phyloP scores from a whole-genome alignment of 208 protist genomes.

The Wallacemonas sp. region DNA sequence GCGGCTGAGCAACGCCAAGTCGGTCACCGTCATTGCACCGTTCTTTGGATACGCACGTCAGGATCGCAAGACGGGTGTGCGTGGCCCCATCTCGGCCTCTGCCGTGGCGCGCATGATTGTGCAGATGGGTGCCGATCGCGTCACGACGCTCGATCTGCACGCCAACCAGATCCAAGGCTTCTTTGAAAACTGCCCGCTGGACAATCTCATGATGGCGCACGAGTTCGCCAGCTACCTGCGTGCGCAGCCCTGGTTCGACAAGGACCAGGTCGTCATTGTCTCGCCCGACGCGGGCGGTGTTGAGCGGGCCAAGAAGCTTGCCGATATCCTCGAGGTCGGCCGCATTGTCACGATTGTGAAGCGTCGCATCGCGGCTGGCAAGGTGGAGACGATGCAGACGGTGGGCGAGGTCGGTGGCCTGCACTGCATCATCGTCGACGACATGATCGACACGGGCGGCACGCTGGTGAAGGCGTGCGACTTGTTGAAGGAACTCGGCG shows the following conservation, averaged over 20 bases:
- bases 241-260: constrained; percentile 74
- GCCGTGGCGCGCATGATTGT: constrained; percentile 93
- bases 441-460: constrained; percentile 97
- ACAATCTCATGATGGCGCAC: constrained; percentile 90
- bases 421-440: constrained; percentile 95
- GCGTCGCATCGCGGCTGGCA: constrained; percentile 77
- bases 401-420: constrained; percentile 94
- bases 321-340: constrained; percentile 84
- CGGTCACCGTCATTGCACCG: constrained; percentile 93
- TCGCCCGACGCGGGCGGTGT: constrained; percentile 96
- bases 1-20: constrained; percentile 84
- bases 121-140: constrained; percentile 86
- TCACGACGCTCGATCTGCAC: constrained; percentile 95
- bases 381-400: constrained; percentile 89
- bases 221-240: constrained; percentile 82
- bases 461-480: constrained; percentile 93
- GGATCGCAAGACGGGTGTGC: constrained; percentile 92
- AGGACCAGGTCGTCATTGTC: constrained; percentile 88
- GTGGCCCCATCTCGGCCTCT: constrained; percentile 93
- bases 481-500: constrained; percentile 91
- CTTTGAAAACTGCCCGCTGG: constrained; percentile 92
- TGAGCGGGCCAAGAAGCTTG: constrained; percentile 88
- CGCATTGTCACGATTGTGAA: constrained; percentile 96
- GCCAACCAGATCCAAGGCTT: constrained; percentile 96
- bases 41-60: constrained; percentile 95